Conservation (phyloP, 345 rosid genomes). For the Salix exigua region DNA sequence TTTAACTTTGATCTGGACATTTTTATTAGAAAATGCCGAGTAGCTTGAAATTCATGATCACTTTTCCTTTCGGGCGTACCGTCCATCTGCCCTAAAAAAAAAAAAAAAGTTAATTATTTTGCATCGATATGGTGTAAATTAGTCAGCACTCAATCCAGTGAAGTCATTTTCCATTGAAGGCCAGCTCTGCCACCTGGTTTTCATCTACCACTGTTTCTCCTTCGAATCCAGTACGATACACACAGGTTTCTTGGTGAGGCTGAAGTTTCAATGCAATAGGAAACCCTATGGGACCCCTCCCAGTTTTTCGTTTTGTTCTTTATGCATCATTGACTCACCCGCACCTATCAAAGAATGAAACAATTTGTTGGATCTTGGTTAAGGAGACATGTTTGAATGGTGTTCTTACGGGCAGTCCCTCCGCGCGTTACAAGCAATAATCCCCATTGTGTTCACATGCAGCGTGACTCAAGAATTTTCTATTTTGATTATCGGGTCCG, state of each 20-base stretch:
- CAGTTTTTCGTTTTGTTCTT: background rate
- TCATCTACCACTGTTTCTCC: conserved; percentile 20
- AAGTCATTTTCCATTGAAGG: conserved; percentile 43
- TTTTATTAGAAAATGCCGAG: background rate
- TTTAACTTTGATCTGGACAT: background rate
- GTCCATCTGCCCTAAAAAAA: background rate
- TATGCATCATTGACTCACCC: background rate
- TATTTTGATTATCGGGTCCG: background rate
- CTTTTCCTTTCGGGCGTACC: background rate
- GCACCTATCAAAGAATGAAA: background rate
- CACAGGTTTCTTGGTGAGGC: conserved; percentile 19
- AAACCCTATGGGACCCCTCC: background rate
- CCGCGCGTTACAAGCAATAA: background rate
- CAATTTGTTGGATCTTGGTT: background rate
- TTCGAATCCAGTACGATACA: conserved; percentile 41
- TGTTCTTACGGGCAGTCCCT: background rate
- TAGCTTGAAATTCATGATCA: background rate
- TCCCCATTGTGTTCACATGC: background rate
- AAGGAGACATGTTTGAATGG: background rate
- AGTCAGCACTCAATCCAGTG: background rate
- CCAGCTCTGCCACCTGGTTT: conserved; percentile 21
- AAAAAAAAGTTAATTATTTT: background rate
- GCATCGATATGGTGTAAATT: background rate
- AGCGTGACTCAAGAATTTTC: background rate
- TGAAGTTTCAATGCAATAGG: conserved; percentile 12